Conservation (phyloP, 768 basidiomycete genomes). For the Leccinum arenicola region DNA sequence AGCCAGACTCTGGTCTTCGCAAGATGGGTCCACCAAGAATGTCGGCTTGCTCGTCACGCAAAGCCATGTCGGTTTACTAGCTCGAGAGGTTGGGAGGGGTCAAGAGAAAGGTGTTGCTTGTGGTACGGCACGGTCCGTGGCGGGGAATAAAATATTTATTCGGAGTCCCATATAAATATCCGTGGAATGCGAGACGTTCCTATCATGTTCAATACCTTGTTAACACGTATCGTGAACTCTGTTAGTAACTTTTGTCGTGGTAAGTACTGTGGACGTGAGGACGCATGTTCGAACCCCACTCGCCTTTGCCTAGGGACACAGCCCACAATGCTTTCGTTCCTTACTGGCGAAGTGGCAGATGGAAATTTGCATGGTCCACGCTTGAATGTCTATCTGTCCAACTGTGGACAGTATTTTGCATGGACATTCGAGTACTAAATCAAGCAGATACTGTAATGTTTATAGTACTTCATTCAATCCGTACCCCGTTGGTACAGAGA, state of each 20-base stretch:
- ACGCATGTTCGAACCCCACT: slow-evolving; percentile 41
- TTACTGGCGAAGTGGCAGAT: slow-evolving; percentile 77
- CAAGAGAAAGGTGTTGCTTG: slow-evolving; percentile 15
- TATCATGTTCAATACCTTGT: not conserved
- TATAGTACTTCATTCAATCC: not conserved
- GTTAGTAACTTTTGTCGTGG: not conserved
- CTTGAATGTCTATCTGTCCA: slow-evolving; percentile 60
- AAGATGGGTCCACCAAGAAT: slow-evolving; percentile 62
- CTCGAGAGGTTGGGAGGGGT: slow-evolving; percentile 23
- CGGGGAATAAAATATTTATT: slow-evolving; percentile 23
- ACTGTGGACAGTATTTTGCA: slow-evolving; percentile 26
- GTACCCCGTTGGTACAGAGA: not conserved
- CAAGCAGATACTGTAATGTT: slow-evolving; percentile 41
- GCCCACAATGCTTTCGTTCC: slow-evolving; percentile 73
- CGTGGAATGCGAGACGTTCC: not conserved
- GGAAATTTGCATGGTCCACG: slow-evolving; percentile 61
- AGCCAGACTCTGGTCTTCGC: slow-evolving; percentile 32
- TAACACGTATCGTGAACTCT: not conserved
- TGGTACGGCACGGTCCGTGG: slow-evolving; percentile 16
- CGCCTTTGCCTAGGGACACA: slow-evolving; percentile 75
- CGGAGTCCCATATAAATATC: slow-evolving; percentile 16
- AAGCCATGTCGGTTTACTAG: slow-evolving; percentile 39
- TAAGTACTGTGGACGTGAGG: not conserved
- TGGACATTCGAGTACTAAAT: slow-evolving; percentile 83
- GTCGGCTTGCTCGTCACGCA: slow-evolving; percentile 61